A percentile compares a stretch with the other conserved stretches of the same genome.
These are phyloP conservation scores for Chaetomium sp. DNA, from an alignment of 2,329 filamentous ascomycete genomes.

Conservation along the genomic window DNA sequence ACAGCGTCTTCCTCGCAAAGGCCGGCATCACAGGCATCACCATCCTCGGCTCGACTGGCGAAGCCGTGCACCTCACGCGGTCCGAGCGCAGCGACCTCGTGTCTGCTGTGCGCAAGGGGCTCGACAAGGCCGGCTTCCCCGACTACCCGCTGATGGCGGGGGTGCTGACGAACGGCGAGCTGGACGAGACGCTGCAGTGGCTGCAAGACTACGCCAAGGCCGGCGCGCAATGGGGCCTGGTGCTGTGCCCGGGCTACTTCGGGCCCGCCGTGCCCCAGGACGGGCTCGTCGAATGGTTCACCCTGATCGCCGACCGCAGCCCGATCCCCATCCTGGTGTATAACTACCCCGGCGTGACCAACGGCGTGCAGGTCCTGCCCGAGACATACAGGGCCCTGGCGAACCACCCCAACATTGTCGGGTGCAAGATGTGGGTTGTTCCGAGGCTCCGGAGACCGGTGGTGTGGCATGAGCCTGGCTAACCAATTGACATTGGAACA, in stretches of 20 bases:
- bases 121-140: slow-evolving; percentile 57
- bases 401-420: slow-evolving; percentile 65
- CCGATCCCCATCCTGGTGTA: slow-evolving; percentile 64
- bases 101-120: slow-evolving; percentile 55
- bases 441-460: not conserved
- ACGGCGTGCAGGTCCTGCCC: slow-evolving; percentile 61
- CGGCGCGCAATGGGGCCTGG: slow-evolving; percentile 63
- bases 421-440: slow-evolving; percentile 59
- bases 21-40: slow-evolving; percentile 64
- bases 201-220: slow-evolving; percentile 53
- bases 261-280: slow-evolving; percentile 59
- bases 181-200: slow-evolving; percentile 59
- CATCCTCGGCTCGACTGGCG: slow-evolving; percentile 65
- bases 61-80: slow-evolving; percentile 63
- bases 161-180: slow-evolving; percentile 58
- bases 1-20: slow-evolving; percentile 61
- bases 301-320: slow-evolving; percentile 60
- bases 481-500: slow-evolving; percentile 1
- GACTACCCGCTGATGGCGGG: slow-evolving; percentile 64
- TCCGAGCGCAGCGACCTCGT: slow-evolving; percentile 59
- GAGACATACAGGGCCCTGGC: slow-evolving; percentile 61
- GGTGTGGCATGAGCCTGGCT: too few relatives aligned
- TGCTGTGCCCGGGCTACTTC: slow-evolving; percentile 67
- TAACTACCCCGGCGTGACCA: slow-evolving; percentile 66
- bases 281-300: slow-evolving; percentile 63